A percentile compares a stretch with the other conserved stretches of the same genome.
phyloP scores from a whole-genome alignment of 768 basidiomycete species.

The Roridomyces roridus region DNA sequence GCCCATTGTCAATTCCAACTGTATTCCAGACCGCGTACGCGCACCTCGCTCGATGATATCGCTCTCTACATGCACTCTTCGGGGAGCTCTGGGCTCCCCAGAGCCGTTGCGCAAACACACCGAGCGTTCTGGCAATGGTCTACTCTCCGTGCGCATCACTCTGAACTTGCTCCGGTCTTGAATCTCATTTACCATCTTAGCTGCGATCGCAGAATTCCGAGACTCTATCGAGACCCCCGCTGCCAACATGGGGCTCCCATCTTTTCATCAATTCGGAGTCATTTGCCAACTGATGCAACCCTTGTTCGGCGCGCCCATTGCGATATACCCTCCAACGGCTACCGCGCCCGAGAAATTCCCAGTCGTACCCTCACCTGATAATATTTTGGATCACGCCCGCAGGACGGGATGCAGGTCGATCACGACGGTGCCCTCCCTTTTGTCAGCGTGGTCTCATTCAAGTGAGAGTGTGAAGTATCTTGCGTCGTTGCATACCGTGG shows the following conservation, averaged over 20 bases:
- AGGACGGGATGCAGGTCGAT: constrained; percentile 28
- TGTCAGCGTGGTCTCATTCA: constrained; percentile 36
- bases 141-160: constrained; percentile 36
- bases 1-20: constrained; percentile 32
- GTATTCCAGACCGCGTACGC: constrained; percentile 26
- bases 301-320: constrained; percentile 27
- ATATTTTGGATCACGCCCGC: constrained; percentile 36
- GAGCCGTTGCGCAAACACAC: constrained; percentile 44
- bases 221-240: constrained; percentile 10
- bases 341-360: constrained; percentile 29
- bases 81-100: constrained; percentile 55
- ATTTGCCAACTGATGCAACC: constrained; percentile 31
- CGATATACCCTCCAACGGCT: constrained; percentile 35
- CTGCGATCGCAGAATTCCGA: constrained; percentile 22
- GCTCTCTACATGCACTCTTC: constrained; percentile 53
- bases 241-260: constrained; percentile 35
- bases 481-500: constrained; percentile 32
- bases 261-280: constrained; percentile 40
- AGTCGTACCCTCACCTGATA: constrained; percentile 40
- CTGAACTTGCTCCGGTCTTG: not conserved
- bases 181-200: too few relatives aligned
- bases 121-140: constrained; percentile 38
- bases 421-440: constrained; percentile 34
- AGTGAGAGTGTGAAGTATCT: constrained; percentile 30
- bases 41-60: constrained; percentile 29